Conservation (phyloP, 2,329 filamentous ascomycete species). For the Xylariaceae sp. region DNA sequence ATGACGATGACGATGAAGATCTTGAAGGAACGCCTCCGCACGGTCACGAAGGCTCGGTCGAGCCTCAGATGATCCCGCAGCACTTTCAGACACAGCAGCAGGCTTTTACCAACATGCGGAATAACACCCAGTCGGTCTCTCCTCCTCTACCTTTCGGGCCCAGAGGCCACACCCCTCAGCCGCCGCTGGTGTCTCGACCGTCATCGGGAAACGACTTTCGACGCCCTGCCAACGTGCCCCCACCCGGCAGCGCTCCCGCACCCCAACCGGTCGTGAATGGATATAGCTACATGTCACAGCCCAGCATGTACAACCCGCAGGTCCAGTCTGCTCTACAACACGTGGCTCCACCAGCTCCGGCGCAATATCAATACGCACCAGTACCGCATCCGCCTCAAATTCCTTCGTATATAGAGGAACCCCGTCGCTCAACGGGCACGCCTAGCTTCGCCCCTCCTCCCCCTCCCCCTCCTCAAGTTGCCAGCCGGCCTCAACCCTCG, state of each 20-base stretch:
- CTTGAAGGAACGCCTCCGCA: conserved; percentile 68
- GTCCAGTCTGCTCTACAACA: conserved; percentile 41
- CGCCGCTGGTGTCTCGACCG: conserved; percentile 67
- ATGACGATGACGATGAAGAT: conserved; percentile 79
- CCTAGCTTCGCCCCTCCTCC: conserved; percentile 55
- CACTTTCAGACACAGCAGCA: conserved; percentile 62
- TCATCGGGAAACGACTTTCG: conserved; percentile 75
- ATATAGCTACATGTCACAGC: conserved; percentile 80
- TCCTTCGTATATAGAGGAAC: conserved; percentile 70
- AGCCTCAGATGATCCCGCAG: conserved; percentile 60
- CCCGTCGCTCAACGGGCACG: conserved; percentile 68
- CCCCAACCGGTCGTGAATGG: conserved; percentile 58
- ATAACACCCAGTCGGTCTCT: conserved; percentile 78
- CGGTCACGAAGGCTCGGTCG: conserved; percentile 49
- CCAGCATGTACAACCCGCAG: conserved; percentile 74
- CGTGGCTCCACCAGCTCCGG: conserved; percentile 28
- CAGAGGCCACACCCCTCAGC: conserved; percentile 77
- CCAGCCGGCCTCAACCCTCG: conserved; percentile 51
- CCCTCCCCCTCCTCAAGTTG: conserved; percentile 39
- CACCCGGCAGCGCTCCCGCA: conserved; percentile 54
- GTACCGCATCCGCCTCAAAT: conserved; percentile 44
- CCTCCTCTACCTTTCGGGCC: conserved; percentile 70
- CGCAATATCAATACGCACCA: conserved; percentile 36
- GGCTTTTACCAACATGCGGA: conserved; percentile 74
- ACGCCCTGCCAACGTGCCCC: conserved; percentile 68